These are phyloP conservation scores for Arthrinium phaeospermum DNA, from an alignment of 2,329 filamentous ascomycete genomes.

Conservation along the genomic window DNA sequence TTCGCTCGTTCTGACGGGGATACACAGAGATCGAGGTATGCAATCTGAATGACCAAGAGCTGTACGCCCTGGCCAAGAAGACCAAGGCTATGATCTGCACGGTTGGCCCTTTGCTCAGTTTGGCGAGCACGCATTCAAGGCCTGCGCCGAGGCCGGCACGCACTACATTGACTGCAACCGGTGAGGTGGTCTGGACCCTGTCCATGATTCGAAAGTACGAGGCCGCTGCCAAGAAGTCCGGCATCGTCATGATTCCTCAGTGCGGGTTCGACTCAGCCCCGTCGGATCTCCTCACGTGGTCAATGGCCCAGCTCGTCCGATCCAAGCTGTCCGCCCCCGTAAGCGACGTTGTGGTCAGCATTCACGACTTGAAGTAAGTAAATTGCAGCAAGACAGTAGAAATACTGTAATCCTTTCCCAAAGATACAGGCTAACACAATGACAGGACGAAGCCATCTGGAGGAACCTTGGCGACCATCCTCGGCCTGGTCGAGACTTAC, in stretches of 20 bases:
- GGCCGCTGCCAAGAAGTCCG: constrained; percentile 54
- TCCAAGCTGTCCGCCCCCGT: constrained; percentile 55
- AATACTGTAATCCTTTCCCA: not conserved
- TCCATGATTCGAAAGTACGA: constrained; percentile 67
- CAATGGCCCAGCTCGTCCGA: constrained; percentile 56
- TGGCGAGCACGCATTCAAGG: constrained; percentile 64
- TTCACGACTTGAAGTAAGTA: constrained; percentile 48
- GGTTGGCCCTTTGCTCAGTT: constrained; percentile 62
- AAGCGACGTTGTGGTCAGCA: constrained; percentile 58
- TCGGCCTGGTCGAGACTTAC: constrained; percentile 64
- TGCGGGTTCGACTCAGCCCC: constrained; percentile 67
- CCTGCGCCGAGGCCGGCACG: constrained; percentile 66
- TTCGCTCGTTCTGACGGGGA: constrained; percentile 3
- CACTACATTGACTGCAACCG: constrained; percentile 71
- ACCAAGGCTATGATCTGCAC: constrained; percentile 62
- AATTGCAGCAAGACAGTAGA: not conserved
- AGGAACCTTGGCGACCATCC: constrained; percentile 71
- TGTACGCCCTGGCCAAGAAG: constrained; percentile 59
- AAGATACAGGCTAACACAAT: not conserved
- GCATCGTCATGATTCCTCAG: constrained; percentile 67
- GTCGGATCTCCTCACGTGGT: constrained; percentile 63
- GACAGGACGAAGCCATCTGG: constrained; percentile 59
- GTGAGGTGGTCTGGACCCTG: constrained; percentile 63
- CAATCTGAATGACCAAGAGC: constrained; percentile 50
- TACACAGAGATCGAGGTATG: constrained; percentile 59